phyloP scores from a whole-genome alignment of 345 rosid genomes.

The Populus ilicifolia region DNA sequence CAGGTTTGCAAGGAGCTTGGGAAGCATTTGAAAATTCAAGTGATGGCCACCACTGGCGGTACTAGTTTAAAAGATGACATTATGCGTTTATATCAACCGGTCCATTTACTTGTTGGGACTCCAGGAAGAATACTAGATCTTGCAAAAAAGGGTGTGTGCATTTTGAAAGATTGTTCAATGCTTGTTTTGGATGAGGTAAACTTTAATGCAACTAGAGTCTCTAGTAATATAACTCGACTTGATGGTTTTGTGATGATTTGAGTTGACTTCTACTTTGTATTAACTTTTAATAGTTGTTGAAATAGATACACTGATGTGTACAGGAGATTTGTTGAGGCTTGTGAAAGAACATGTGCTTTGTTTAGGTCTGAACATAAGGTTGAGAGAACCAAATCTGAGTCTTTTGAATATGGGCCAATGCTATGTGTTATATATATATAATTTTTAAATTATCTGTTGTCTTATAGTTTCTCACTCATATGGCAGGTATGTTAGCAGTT shows the following conservation, averaged over 20 bases:
- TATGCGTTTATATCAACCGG: slow-evolving; percentile 97
- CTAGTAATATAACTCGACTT: not conserved
- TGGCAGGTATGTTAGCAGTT: not conserved
- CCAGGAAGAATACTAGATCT: slow-evolving; percentile 98
- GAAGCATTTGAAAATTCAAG: slow-evolving; percentile 86
- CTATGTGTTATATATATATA: not conserved
- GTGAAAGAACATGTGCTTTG: not conserved
- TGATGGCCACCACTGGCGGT: slow-evolving; percentile 99
- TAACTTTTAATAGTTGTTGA: not conserved
- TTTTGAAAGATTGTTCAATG: slow-evolving; percentile 92
- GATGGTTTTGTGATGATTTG: not conserved
- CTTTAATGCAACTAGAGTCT: not conserved
- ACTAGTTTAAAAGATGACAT: slow-evolving; percentile 99
- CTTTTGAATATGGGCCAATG: not conserved
- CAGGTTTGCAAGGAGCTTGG: slow-evolving; percentile 99
- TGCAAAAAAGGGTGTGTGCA: slow-evolving; percentile 88
- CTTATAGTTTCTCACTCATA: not conserved
- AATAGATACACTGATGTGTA: not conserved
- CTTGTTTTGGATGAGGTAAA: slow-evolving; percentile 98
- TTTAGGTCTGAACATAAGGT: not conserved
- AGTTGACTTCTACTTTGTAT: not conserved
- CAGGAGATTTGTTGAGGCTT: not conserved
- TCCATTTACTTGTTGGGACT: slow-evolving; percentile 95
- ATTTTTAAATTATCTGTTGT: not conserved
- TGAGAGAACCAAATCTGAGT: not conserved